Evolutionary conservation across 2,329 filamentous ascomycete species (phyloP).

Genomic region (Pseudomassariella vexata): DNA sequence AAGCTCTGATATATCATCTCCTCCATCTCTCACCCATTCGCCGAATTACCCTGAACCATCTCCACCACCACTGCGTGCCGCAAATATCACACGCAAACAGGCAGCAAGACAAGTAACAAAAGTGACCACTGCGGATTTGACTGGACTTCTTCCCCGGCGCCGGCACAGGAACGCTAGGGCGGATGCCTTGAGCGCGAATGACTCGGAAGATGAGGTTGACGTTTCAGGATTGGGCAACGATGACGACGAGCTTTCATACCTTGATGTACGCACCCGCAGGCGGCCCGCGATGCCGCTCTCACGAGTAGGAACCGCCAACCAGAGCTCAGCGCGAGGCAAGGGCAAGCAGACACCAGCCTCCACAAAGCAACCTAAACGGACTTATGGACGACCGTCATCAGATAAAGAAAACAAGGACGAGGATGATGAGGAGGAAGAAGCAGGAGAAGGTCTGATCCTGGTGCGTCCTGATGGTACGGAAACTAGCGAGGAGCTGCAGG

Average conservation of each 20-base stretch:
- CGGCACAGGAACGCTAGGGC: constrained; percentile 32
- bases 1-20: constrained; percentile 54
- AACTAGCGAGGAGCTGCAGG: constrained; percentile 30
- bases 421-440: constrained; percentile 24
- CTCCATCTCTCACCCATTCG: constrained; percentile 61
- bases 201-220: constrained; percentile 42
- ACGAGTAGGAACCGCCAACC: constrained; percentile 19
- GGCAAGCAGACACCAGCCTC: constrained; percentile 10
- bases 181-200: constrained; percentile 34
- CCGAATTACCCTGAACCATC: constrained; percentile 43
- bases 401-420: constrained; percentile 53
- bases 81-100: constrained; percentile 25
- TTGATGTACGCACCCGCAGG: constrained; percentile 31
- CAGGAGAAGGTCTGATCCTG: constrained; percentile 30
- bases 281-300: constrained; percentile 25
- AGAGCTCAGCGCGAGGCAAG: constrained; percentile 13
- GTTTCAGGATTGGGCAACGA: constrained; percentile 41
- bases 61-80: constrained; percentile 18
- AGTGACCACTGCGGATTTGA: constrained; percentile 49
- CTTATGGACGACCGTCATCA: constrained; percentile 47
- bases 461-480: constrained; percentile 32
- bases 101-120: constrained; percentile 32
- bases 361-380: constrained; percentile 27
- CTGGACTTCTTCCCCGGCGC: constrained; percentile 48
- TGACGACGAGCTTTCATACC: constrained; percentile 51